A percentile compares a stretch with the other conserved stretches of the same genome.
Evolutionary conservation across 2,329 filamentous ascomycete species (phyloP).

Genomic region (Decorospora gaudefroyi): DNA sequence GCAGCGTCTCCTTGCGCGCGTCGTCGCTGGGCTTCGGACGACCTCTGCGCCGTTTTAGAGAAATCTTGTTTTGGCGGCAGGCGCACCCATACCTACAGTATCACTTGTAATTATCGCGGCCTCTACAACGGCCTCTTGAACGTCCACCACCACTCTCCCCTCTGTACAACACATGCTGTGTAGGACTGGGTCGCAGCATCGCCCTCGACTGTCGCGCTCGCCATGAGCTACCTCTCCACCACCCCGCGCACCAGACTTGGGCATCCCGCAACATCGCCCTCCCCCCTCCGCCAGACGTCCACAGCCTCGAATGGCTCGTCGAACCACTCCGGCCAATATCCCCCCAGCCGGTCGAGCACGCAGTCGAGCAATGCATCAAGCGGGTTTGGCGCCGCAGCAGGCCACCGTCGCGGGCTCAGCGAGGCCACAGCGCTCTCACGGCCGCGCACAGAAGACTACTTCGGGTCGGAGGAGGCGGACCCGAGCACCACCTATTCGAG

Average conservation of each 20-base stretch:
- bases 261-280: constrained; percentile 50
- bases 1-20: constrained; percentile 27
- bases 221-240: constrained; percentile 46
- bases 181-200: constrained; percentile 13
- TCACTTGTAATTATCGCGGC: constrained; percentile 29
- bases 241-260: constrained; percentile 48
- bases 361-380: constrained; percentile 74
- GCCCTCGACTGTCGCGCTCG: constrained; percentile 26
- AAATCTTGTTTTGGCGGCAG: constrained; percentile 28
- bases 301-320: constrained; percentile 74
- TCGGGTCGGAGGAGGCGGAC: constrained; percentile 48
- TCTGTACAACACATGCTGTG: constrained; percentile 41
- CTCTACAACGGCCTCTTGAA: constrained; percentile 36
- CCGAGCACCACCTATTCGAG: constrained; percentile 71
- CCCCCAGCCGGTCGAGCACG: constrained; percentile 68
- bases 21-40: constrained; percentile 29
- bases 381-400: constrained; percentile 49
- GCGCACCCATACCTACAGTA: constrained; percentile 35
- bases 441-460: constrained; percentile 56
- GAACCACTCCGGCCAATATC: constrained; percentile 62
- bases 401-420: constrained; percentile 76
- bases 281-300: constrained; percentile 64
- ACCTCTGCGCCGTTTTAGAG: constrained; percentile 16
- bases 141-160: constrained; percentile 24
- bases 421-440: constrained; percentile 65